Base-by-base conservation (phyloP, 1,139 yeast species). In the Nakaseomyces nivariensis region DNA sequence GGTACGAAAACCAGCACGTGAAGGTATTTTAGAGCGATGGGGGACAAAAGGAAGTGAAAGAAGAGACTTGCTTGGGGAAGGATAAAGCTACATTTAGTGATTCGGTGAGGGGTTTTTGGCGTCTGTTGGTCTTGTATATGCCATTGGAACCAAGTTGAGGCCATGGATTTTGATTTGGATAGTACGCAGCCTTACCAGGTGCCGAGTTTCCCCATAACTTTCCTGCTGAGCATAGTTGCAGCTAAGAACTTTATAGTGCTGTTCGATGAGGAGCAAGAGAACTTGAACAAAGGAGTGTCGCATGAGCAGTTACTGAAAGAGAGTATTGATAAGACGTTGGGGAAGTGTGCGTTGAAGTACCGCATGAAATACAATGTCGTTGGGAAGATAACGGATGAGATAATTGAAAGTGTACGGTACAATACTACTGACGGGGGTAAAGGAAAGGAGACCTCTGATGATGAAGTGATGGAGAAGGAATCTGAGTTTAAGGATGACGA, bases 171-270 rank as follows among this genome's bases (percentile, higher is more conserved):
- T n/a, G 44, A 41, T 5, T 27, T 41, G 34, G 44, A 41, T 9
- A n/a, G 31, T 8, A 24, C 29, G 17, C 13, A 43, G 29, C 40
- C 33, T 27, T 41, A 34, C 22, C 49, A 47, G 37, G 51, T 54
- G 41, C 60, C 57, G 4, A 57, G 52, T 40, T 56, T 59, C 24
- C 48, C 52, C 22, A 52, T 57, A 44, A 51, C 57, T 33, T 49
- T 59, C 22, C 52, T 47, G 25, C 57, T 52, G 42, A 53, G 56
- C 45, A 43, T 58, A n/a, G 49, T 48, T 26, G 56, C 58, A 1
- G 36, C 45, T 22, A 57, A 51, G 43, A 58, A 55, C 43, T 57
- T 60, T 27, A 13, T 59, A 24, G 46, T 43, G 37, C 22, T 43
- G 29, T 32, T 32, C 32, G 46, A 34, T 22, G 24, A 25, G 29